phyloP scores from a whole-genome alignment of 257 asterid species.

The Fraxinus americana region DNA sequence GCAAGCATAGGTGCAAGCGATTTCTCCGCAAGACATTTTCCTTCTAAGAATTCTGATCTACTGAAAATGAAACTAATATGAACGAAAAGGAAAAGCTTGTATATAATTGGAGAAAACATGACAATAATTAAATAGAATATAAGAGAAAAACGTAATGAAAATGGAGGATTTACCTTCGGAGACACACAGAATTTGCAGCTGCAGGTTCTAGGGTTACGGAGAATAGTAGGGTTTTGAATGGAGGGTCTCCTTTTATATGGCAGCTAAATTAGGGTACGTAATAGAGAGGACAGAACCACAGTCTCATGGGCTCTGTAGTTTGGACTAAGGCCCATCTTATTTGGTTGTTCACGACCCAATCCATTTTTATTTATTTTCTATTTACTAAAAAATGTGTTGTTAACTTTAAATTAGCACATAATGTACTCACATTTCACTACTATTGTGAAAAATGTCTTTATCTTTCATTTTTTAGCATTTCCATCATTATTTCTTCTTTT shows the following conservation, averaged over 20 bases:
- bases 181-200: background rate
- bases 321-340: background rate
- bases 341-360: background rate
- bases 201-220: background rate
- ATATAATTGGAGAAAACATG: background rate
- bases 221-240: background rate
- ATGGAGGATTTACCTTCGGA: background rate
- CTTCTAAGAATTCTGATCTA: background rate
- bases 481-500: too few relatives aligned
- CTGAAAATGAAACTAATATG: background rate
- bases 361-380: background rate
- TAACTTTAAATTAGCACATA: too few relatives aligned
- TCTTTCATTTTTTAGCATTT: too few relatives aligned
- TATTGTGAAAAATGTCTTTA: too few relatives aligned
- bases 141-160: background rate
- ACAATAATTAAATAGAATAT: background rate
- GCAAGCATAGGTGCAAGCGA: conserved; percentile 59
- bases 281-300: background rate
- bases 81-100: background rate
- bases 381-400: too few relatives aligned
- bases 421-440: too few relatives aligned
- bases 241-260: background rate
- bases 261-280: background rate
- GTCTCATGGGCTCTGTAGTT: background rate
- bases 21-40: conserved; percentile 54